phyloP scores from a whole-genome alignment of 1,139 yeast species.

The Yamadazyma triangularis region DNA sequence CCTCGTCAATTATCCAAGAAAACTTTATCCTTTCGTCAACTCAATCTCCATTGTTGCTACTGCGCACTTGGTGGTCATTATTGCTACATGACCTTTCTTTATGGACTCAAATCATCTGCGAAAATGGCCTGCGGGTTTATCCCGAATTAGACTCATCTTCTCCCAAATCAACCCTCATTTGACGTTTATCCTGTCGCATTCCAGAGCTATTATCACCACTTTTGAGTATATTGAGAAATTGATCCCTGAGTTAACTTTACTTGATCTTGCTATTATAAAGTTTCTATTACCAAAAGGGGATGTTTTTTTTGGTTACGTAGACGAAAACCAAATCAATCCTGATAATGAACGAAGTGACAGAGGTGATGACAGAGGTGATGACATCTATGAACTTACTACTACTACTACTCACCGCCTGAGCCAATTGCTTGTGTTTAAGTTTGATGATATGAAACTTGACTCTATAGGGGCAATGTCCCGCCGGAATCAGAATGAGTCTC shows the following conservation, averaged over 20 bases:
- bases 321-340: conserved; percentile 54
- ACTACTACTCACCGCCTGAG: conserved; percentile 15
- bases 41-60: too few species aligned
- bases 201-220: conserved; percentile 41
- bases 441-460: conserved; percentile 59
- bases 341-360: neutral
- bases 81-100: too few species aligned
- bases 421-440: conserved; percentile 70
- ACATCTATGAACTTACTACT: conserved; percentile 30
- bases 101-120: too few species aligned
- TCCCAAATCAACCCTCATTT: conserved; percentile 37
- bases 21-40: too few species aligned
- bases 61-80: too few species aligned
- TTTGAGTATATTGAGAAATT: conserved; percentile 30
- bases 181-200: conserved; percentile 39
- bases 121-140: conserved; percentile 13
- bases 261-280: conserved; percentile 62
- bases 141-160: conserved; percentile 19
- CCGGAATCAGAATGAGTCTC: conserved; percentile 12
- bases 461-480: conserved; percentile 30
- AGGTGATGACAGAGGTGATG: conserved; percentile 24
- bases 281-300: conserved; percentile 67
- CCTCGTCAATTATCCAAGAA: too few species aligned
- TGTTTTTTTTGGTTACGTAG: conserved; percentile 63
- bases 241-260: conserved; percentile 21